These are phyloP conservation scores for Starmerella apicola DNA, from an alignment of 805 yeast species.

Conservation along the genomic window DNA sequence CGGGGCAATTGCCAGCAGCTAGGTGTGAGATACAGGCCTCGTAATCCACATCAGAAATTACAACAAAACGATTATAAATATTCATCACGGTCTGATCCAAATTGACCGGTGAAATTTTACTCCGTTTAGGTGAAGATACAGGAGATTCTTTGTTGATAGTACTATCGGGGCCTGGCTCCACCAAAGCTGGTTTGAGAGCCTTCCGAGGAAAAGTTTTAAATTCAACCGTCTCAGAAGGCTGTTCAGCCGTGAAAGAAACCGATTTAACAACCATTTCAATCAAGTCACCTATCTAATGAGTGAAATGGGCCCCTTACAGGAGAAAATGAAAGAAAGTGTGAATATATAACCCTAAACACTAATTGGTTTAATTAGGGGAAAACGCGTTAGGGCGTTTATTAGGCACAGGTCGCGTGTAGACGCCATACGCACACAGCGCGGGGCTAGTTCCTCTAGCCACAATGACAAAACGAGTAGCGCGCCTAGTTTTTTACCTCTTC, in stretches of 20 bases:
- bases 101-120: neutral
- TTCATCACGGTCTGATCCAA: neutral
- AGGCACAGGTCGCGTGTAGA: too few species aligned
- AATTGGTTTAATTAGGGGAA: neutral
- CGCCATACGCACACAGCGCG: too few species aligned
- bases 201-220: constrained; percentile 1
- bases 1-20: constrained; percentile 1
- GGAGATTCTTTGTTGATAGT: too few species aligned
- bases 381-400: too few species aligned
- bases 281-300: neutral
- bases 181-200: too few species aligned
- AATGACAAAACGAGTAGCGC: too few species aligned
- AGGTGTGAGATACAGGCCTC: neutral
- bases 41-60: constrained; percentile 3
- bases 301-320: neutral
- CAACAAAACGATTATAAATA: neutral
- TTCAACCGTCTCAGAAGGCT: neutral
- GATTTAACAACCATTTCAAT: neutral
- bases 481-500: too few species aligned
- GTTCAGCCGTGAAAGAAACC: neutral
- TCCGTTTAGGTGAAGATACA: neutral
- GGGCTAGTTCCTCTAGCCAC: too few species aligned
- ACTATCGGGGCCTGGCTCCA: too few species aligned
- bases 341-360: neutral
- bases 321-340: neutral